A percentile compares a stretch with the other conserved stretches of the same genome.
Conservation (phyloP, 768 basidiomycete genomes). For the Peribolospora baueri region DNA sequence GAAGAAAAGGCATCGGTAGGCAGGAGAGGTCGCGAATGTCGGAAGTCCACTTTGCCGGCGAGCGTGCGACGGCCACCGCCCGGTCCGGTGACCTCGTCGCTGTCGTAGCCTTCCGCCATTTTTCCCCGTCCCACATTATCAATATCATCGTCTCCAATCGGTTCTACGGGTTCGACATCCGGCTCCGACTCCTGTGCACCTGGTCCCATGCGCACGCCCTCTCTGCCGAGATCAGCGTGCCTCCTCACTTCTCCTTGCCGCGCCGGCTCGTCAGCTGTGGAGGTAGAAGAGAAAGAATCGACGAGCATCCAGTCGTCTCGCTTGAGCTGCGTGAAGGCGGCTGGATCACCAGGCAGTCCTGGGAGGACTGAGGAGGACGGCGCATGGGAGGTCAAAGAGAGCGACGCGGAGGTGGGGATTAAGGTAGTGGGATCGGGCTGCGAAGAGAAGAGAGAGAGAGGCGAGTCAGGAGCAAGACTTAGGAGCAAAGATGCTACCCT, state of each 20-base stretch:
- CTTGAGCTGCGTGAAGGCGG: conserved; percentile 28
- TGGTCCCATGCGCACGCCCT: not conserved
- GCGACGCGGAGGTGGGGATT: conserved; percentile 50
- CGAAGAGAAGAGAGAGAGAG: conserved; percentile 1
- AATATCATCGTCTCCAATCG: conserved; percentile 8
- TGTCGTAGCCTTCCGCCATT: conserved; percentile 19
- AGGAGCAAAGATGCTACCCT: not conserved
- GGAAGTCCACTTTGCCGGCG: conserved; percentile 1
- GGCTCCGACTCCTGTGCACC: not conserved
- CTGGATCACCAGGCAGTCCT: conserved; percentile 25
- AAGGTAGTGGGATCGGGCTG: conserved; percentile 38
- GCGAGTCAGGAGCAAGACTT: not conserved
- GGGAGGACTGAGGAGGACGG: conserved; percentile 25
- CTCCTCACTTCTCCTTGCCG: not conserved
- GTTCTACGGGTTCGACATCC: not conserved
- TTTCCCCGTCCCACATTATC: conserved; percentile 8
- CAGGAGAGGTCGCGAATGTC: not conserved
- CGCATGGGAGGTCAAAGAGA: conserved; percentile 42
- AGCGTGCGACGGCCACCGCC: not conserved
- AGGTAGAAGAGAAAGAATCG: conserved; percentile 8
- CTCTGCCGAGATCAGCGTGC: conserved; percentile 11
- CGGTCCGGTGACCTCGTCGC: conserved; percentile 7
- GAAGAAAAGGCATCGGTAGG: not conserved
- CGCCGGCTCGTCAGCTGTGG: not conserved
- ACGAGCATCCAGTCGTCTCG: conserved; percentile 80